Conservation (phyloP, 2,329 filamentous ascomycete genomes). For the Aspergillus alliaceus region DNA sequence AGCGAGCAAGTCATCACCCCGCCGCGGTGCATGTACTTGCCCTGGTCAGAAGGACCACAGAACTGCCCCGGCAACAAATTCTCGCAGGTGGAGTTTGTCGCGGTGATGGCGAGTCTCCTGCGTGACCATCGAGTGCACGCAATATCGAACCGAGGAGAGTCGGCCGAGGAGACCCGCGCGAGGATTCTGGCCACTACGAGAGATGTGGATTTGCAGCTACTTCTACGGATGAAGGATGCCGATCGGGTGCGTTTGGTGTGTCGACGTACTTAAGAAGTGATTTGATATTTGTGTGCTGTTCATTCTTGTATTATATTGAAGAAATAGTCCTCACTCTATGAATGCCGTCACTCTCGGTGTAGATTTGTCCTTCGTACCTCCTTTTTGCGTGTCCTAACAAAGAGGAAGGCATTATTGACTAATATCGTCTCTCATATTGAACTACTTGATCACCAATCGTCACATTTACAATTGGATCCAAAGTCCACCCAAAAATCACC, state of each 20-base stretch:
- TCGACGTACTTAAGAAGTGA: neutral
- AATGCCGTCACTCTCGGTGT: too few species aligned
- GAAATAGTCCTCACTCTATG: too few species aligned
- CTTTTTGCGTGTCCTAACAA: too few species aligned
- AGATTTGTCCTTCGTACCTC: too few species aligned
- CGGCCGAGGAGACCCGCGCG: neutral
- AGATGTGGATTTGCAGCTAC: neutral
- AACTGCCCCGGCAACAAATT: conserved; percentile 4
- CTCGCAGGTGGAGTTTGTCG: conserved; percentile 7
- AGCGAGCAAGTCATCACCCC: neutral
- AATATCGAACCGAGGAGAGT: neutral
- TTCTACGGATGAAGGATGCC: conserved; percentile 2
- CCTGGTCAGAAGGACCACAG: conserved; percentile 6
- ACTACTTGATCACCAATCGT: too few species aligned
- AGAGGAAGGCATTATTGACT: too few species aligned
- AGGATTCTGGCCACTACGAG: neutral
- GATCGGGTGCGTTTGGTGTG: neutral
- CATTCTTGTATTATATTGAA: too few species aligned
- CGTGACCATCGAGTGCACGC: neutral
- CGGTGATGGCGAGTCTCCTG: conserved; percentile 1
- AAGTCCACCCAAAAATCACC: too few species aligned
- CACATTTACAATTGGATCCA: too few species aligned
- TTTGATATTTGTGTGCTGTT: too few species aligned
- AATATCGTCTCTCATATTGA: too few species aligned
- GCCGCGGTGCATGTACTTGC: neutral